Evolutionary conservation across 1,284 basidiomycete genomes (phyloP).

Genomic region (Thelephora terrestris): DNA sequence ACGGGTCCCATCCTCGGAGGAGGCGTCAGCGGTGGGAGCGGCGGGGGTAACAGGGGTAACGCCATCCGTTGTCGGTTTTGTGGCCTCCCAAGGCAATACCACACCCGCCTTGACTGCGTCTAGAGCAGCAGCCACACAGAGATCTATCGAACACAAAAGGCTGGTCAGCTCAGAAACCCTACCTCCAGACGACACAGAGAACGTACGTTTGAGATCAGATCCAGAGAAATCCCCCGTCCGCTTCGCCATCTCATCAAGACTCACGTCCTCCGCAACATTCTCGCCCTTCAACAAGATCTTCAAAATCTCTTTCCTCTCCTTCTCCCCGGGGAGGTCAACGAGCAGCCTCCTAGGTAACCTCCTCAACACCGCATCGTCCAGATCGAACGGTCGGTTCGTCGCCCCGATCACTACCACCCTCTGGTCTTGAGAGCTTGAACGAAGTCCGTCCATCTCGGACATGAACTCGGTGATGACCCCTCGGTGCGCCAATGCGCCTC

Average conservation of each 20-base stretch:
- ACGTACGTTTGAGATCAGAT: constrained; percentile 84
- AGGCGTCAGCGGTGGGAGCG: too few species aligned
- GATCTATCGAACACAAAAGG: constrained; percentile 44
- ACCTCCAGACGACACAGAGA: constrained; percentile 7
- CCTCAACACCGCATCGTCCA: constrained; percentile 79
- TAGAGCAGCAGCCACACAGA: constrained; percentile 83
- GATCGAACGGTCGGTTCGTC: constrained; percentile 82
- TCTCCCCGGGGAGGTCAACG: too few species aligned
- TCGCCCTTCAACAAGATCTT: constrained; percentile 78
- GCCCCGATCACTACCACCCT: constrained; percentile 91
- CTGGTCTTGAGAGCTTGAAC: constrained; percentile 57
- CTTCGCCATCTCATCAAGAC: constrained; percentile 53
- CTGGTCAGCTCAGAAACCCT: constrained; percentile 9
- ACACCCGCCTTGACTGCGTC: constrained; percentile 82
- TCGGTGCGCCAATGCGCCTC: constrained; percentile 75
- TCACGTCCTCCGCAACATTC: constrained; percentile 55
- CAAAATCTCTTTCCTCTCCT: constrained; percentile 77
- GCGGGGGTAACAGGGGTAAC: too few species aligned
- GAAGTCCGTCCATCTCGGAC: constrained; percentile 98
- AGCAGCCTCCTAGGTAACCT: constrained; percentile 75
- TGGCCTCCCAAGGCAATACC: constrained; percentile 54
- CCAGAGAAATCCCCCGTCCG: constrained; percentile 84
- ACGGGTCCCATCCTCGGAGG: too few species aligned
- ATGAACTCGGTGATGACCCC: constrained; percentile 90
- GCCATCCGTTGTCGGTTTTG: too few species aligned